Evolutionary conservation across 306 rosid genomes (phyloP).

Genomic region (Datisca glomerata): DNA sequence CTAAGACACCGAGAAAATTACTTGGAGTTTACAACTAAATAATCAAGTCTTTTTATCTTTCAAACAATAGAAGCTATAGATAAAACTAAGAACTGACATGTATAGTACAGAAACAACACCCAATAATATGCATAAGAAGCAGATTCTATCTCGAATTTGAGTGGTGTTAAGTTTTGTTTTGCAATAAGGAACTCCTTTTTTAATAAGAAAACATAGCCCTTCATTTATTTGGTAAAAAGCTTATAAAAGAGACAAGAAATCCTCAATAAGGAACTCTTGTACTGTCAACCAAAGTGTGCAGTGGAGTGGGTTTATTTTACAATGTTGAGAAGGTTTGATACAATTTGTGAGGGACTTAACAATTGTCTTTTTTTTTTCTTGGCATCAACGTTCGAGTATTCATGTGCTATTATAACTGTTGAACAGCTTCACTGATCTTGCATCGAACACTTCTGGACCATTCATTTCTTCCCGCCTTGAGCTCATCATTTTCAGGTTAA

Average conservation of each 20-base stretch:
- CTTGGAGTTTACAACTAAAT: not conserved
- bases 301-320: not conserved
- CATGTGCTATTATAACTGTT: conserved; percentile 10
- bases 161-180: no score
- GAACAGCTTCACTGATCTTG: not conserved
- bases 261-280: no score
- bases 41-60: not conserved
- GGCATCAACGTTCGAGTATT: not conserved
- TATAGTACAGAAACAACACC: no score
- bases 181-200: no score
- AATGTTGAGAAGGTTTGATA: no score
- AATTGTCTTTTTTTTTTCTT: not conserved
- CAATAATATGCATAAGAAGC: no score
- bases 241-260: no score
- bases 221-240: no score
- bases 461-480: conserved; percentile 9
- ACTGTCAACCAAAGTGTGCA: not conserved
- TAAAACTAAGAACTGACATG: no score
- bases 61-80: not conserved
- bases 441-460: conserved; percentile 1
- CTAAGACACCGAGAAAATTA: not conserved
- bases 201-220: no score
- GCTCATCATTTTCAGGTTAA: not conserved
- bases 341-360: not conserved
- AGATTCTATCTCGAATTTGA: no score